Conservation (phyloP, 1,284 basidiomycete genomes). For the Trametes sp. region DNA sequence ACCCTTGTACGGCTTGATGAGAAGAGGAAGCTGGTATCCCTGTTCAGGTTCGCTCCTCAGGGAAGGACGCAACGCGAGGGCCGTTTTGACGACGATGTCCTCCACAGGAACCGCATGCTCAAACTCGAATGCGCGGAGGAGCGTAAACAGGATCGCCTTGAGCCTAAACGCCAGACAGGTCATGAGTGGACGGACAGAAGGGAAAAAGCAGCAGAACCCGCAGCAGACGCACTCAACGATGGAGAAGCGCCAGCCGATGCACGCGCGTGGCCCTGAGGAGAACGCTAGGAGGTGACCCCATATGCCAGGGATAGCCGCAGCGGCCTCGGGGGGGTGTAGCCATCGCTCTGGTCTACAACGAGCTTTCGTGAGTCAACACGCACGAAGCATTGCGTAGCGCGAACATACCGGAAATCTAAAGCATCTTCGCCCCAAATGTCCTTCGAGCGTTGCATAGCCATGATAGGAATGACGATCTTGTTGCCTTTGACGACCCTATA, state of each 20-base stretch:
- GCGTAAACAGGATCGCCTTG: conserved; percentile 62
- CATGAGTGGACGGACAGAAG: conserved; percentile 47
- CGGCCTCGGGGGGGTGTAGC: conserved; percentile 52
- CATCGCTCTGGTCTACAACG: conserved; percentile 63
- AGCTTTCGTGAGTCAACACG: conserved; percentile 21
- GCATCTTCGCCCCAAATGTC: conserved; percentile 64
- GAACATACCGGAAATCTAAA: conserved; percentile 54
- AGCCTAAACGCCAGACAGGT: conserved; percentile 47
- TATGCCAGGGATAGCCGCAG: conserved; percentile 58
- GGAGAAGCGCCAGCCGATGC: conserved; percentile 76
- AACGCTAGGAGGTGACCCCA: conserved; percentile 67
- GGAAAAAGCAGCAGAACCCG: background rate
- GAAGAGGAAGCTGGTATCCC: conserved; percentile 31
- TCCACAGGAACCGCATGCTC: conserved; percentile 52
- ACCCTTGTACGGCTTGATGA: conserved; percentile 31
- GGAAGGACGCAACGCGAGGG: conserved; percentile 30
- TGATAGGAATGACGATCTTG: conserved; percentile 55
- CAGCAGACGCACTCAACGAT: conserved; percentile 48
- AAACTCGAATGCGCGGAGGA: conserved; percentile 64
- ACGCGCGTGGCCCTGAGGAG: conserved; percentile 63
- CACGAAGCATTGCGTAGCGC: conserved; percentile 1
- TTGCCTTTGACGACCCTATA: conserved; percentile 53
- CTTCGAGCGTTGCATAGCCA: conserved; percentile 53
- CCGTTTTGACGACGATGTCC: conserved; percentile 17
- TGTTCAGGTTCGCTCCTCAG: conserved; percentile 24